A percentile compares a stretch with the other conserved stretches of the same genome.
Evolutionary conservation across 192 early-diverging fungal genomes (phyloP).

Genomic region (Coemansia sp.): DNA sequence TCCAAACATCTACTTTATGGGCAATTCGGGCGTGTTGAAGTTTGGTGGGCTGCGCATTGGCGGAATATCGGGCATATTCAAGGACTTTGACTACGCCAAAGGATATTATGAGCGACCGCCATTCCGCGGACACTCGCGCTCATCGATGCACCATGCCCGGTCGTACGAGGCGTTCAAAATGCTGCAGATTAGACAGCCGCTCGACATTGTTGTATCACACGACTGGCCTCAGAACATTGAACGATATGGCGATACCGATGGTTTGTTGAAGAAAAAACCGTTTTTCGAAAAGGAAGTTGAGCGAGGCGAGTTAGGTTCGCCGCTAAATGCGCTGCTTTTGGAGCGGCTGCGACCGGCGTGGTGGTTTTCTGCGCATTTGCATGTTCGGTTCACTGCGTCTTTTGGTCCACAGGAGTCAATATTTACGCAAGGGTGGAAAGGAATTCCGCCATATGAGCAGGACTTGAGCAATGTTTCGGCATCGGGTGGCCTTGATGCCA

Average conservation of each 20-base stretch:
- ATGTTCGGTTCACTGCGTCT: constrained; percentile 83
- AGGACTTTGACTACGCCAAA: constrained; percentile 58
- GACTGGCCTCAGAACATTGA: constrained; percentile 95
- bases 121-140: constrained; percentile 61
- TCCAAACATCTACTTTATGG: constrained; percentile 91
- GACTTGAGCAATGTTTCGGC: not conserved
- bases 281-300: constrained; percentile 74
- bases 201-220: constrained; percentile 92
- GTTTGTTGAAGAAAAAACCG: constrained; percentile 67
- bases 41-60: constrained; percentile 89
- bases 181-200: constrained; percentile 64
- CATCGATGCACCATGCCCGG: constrained; percentile 85
- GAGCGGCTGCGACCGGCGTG: constrained; percentile 72
- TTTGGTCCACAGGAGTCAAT: constrained; percentile 53
- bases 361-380: constrained; percentile 97
- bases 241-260: constrained; percentile 66
- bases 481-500: not conserved
- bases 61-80: constrained; percentile 92
- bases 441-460: constrained; percentile 13
- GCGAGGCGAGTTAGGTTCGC: constrained; percentile 64
- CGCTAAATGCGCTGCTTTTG: constrained; percentile 70
- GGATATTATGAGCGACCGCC: constrained; percentile 78
- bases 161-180: constrained; percentile 81
- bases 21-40: constrained; percentile 80
- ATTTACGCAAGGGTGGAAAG: constrained; percentile 25